Evolutionary conservation across 2,329 filamentous ascomycete species (phyloP).

Genomic region (Fusarium avenaceum): DNA sequence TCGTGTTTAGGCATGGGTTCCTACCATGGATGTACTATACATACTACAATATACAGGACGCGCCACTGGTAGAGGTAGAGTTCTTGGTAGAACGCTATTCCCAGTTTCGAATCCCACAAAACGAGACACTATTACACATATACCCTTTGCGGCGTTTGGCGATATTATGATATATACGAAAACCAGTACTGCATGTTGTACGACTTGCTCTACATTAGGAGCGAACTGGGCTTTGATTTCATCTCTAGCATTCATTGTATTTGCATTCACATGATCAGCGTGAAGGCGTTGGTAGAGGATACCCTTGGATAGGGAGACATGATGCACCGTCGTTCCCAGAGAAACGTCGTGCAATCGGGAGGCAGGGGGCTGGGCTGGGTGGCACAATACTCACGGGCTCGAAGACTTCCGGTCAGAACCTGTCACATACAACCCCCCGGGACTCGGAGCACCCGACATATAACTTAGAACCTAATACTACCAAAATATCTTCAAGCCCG

Average conservation of each 20-base stretch:
- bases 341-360: constrained; percentile 18
- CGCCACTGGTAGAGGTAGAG: constrained; percentile 9
- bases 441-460: constrained; percentile 3
- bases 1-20: constrained; percentile 38
- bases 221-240: constrained; percentile 13
- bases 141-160: constrained; percentile 38
- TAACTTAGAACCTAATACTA: constrained; percentile 38
- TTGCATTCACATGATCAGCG: constrained; percentile 22
- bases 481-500: constrained; percentile 11
- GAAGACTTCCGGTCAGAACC: constrained; percentile 9
- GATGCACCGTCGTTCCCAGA: constrained; percentile 12
- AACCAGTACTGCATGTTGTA: constrained; percentile 14
- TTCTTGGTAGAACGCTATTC: constrained; percentile 12
- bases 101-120: constrained; percentile 19
- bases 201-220: constrained; percentile 17
- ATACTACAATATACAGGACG: constrained; percentile 26
- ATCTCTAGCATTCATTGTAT: constrained; percentile 28
- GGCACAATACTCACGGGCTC: background rate
- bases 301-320: background rate
- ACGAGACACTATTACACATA: constrained; percentile 24
- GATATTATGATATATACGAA: constrained; percentile 39
- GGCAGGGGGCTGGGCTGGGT: constrained; percentile 12
- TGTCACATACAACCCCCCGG: background rate
- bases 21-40: constrained; percentile 34
- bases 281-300: constrained; percentile 24